Base-by-base conservation (phyloP, 768 basidiomycete genomes). In the Symmetrospora coprosmae region DNA sequence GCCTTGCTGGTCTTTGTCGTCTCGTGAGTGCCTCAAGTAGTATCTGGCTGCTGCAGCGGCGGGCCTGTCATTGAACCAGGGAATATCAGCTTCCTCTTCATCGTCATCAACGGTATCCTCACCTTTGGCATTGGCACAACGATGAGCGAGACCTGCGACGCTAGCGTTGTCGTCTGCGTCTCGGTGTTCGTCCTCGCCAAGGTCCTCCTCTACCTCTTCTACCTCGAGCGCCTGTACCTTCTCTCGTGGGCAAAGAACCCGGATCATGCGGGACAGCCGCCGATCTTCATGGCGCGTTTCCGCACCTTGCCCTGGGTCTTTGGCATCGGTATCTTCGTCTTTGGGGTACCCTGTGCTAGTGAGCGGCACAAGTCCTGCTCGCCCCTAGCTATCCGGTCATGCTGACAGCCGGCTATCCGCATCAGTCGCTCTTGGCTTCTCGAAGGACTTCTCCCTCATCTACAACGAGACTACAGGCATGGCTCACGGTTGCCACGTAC, bases 101-200 rank as follows among this genome's bases (percentile, higher is more conserved):
- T 50, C 13, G 28, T 60, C 23, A 33, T 60, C 31, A 60, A 60
- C 28, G 59, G 59, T 23, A 17, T 60, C 8, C 37, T 60, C 8
- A 60, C 59, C 5, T 60, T 60, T 33, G 59, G 37, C 6, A 23
- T 50, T 39, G 59, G 59, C 19, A 60, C 59, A 14, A 25, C 35
- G 13, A 7, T 50, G 16, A 19, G 4, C 9, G 5, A 14, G 17
- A 60, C 59, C 31, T 60, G 59, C 38, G 59, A 60, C 39, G 59
- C 59, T 30, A 33, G 48, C 17, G 59, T 60, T 23, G 38, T 37
- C 2, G n/a, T 60, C 31, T 60, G 59, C 59, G 59, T 60, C 3
- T 60, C 59, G 21, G 47, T 43, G 59, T 60, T 60, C 59, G 59
- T 60, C n/a, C 16, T 60, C 3, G 30, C 48, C 16, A 60, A 60